Base-by-base conservation (phyloP, 2,329 filamentous ascomycete species). In the Epichloe gansuensis region DNA sequence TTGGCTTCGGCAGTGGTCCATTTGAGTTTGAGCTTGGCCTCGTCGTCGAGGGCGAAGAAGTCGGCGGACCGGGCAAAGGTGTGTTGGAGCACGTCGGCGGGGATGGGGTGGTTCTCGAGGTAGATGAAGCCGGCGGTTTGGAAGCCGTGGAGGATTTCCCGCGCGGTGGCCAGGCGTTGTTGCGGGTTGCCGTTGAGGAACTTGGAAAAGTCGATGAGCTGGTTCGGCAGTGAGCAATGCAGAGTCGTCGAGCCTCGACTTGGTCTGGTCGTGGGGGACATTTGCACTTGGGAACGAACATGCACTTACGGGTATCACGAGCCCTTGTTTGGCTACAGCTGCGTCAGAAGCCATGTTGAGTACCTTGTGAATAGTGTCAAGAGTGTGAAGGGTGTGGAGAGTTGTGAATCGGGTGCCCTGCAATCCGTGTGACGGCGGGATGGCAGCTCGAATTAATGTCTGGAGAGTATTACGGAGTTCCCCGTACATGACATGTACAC, bases 41-140 rank as follows among this genome's bases (percentile, higher is more conserved):
- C 71, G 46, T 72, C 64, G 3, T 82, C 72, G 51, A 85, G 79
- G 13, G 69, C 66, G 67, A 93, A 93, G 73, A 91, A 90, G 55
- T 73, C 70, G 48, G 82, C 81, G 5, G 85, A 89, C 52, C 76
- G 74, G 55, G 72, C 64, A 64, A 93, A 94, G 54, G 84, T 76
- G 53, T 75, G 67, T 54, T 76, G 66, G 12, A 89, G 70, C 9
- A 76, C 74, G 8, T 76, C 69, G 3, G 77, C 61, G 0, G 81
- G 68, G 54, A 95, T 84, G 41, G 85, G 79, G 58, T 91, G 83
- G 66, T 91, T 87, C 60, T 83, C 83, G 40, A 95, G 79, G 68
- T 95, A 95, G 63, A 96, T 79, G 73, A 96, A 95, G 53, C 90
- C 90, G 2, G 89, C 86, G 1, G 78, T 84, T 61, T 89, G 85